phyloP scores from a whole-genome alignment of 805 yeast species.

The Sugiyamaella lignohabitans region DNA sequence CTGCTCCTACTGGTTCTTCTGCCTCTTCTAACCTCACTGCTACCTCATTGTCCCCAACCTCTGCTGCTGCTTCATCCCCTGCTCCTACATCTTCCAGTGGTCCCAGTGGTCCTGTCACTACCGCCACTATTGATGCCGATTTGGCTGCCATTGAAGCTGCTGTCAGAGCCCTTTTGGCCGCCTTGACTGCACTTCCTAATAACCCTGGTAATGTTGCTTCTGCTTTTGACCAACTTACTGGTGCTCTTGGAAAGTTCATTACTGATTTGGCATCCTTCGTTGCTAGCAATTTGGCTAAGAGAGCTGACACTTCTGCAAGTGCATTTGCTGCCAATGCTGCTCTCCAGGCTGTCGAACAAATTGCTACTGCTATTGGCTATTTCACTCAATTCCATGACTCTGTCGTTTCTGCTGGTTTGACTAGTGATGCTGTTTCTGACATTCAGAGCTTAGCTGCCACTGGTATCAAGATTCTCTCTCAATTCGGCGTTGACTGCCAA shows the following conservation, averaged over 20 bases:
- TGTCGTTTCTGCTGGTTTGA: slow-evolving; percentile 1
- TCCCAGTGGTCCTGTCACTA: not conserved
- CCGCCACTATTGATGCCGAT: not conserved
- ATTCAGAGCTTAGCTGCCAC: slow-evolving; percentile 10
- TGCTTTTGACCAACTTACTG: not conserved
- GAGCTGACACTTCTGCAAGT: not conserved
- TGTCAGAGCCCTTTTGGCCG: not conserved
- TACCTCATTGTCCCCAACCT: not conserved
- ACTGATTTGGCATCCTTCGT: slow-evolving; percentile 11
- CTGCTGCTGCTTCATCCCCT: slow-evolving; percentile 1
- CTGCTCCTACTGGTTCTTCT: not conserved
- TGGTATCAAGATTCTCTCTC: slow-evolving; percentile 11
- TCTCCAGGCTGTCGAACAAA: not conserved
- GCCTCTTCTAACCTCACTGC: slow-evolving; percentile 1
- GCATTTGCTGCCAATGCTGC: not conserved
- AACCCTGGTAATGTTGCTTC: not conserved
- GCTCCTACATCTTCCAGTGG: slow-evolving; percentile 1
- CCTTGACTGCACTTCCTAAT: slow-evolving; percentile 3
- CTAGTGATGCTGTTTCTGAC: not conserved
- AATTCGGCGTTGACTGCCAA: not conserved
- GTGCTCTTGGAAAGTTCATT: not conserved
- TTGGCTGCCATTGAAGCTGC: not conserved
- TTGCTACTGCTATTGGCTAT: not conserved
- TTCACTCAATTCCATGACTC: not conserved
- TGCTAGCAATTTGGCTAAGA: not conserved